Conservation (phyloP, 176 grass and related monocot species). For the Carex scoparia region DNA sequence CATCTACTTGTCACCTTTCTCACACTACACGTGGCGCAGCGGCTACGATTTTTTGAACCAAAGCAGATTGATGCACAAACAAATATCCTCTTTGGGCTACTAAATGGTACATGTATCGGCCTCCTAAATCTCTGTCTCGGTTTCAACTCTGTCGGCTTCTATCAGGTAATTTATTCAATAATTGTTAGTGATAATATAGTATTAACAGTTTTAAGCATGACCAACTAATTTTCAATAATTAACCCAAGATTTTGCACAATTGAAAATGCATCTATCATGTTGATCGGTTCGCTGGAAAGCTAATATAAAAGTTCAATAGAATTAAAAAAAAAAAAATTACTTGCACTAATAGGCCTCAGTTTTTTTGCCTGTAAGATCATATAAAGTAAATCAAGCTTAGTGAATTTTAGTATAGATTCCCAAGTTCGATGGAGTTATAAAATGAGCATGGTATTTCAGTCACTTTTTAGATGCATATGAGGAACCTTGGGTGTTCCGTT, state of each 20-base stretch:
- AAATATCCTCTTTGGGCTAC: slow-evolving; percentile 68
- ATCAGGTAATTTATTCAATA: slow-evolving; percentile 45
- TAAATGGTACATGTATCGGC: slow-evolving; percentile 86
- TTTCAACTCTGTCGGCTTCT: slow-evolving; percentile 97
- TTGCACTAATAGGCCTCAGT: not conserved
- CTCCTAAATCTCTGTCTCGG: slow-evolving; percentile 96
- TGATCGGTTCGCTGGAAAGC: not conserved
- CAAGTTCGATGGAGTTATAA: not conserved
- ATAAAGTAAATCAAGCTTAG: not conserved
- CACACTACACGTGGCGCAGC: slow-evolving; percentile 75
- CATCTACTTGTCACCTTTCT: slow-evolving; percentile 88
- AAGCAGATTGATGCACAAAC: slow-evolving; percentile 68
- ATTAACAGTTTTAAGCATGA: not conserved
- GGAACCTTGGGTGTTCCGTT: not conserved
- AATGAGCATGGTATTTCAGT: not conserved
- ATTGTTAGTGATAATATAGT: not conserved
- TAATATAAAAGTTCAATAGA: not conserved
- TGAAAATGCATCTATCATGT: not conserved
- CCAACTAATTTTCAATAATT: not conserved
- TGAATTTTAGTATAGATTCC: not conserved
- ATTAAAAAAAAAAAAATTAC: not conserved
- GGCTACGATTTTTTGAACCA: slow-evolving; percentile 74
- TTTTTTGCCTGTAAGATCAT: not conserved
- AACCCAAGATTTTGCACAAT: not conserved
- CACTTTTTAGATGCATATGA: not conserved